Evolutionary conservation across 2,329 filamentous ascomycete species (phyloP).

Genomic region (Penicillium sp.): DNA sequence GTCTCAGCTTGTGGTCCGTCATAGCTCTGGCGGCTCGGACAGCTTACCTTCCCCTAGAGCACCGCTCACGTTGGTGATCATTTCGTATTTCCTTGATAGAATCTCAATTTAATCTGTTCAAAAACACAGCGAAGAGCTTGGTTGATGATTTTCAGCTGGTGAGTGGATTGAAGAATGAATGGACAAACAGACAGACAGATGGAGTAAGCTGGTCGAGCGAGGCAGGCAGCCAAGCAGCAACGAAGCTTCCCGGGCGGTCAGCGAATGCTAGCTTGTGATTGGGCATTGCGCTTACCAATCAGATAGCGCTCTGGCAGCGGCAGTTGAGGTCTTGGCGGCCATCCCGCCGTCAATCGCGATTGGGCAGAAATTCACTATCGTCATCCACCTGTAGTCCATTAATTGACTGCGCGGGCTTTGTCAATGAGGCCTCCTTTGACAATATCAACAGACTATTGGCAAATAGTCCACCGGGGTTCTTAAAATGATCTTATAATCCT

Average conservation of each 20-base stretch:
- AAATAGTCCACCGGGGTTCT: background rate
- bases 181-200: background rate
- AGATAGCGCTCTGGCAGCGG: background rate
- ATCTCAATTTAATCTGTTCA: background rate
- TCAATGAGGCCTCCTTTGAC: background rate
- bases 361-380: background rate
- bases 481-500: background rate
- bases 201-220: background rate
- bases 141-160: background rate
- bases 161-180: background rate
- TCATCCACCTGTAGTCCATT: background rate
- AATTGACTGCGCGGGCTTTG: background rate
- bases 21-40: constrained; percentile 7
- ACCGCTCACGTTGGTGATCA: constrained; percentile 41
- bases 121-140: background rate
- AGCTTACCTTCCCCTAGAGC: constrained; percentile 43
- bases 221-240: constrained; percentile 15
- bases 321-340: background rate
- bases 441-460: background rate
- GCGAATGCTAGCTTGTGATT: constrained; percentile 5
- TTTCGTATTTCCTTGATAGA: constrained; percentile 19
- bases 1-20: background rate
- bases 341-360: background rate
- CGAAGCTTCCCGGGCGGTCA: constrained; percentile 13
- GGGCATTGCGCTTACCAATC: background rate